A percentile compares a stretch with the other conserved stretches of the same genome.
These are phyloP conservation scores for Phytopythium oedochilum DNA, from an alignment of 352 stramenopile genomes.

Conservation along the genomic window DNA sequence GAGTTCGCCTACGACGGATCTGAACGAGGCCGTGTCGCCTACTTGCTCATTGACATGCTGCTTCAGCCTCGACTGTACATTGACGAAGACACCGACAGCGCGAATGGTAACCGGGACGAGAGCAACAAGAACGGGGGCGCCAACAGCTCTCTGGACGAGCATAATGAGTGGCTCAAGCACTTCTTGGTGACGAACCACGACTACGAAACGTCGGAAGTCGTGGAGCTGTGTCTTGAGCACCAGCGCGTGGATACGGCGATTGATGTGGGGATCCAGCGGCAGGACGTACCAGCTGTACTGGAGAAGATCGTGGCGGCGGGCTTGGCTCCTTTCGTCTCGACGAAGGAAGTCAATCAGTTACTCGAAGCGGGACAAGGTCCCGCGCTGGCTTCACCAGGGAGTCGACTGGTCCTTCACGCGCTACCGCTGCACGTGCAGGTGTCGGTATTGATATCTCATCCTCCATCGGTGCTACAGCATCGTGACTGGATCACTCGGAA, in stretches of 20 bases:
- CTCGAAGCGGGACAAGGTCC: slow-evolving; percentile 33
- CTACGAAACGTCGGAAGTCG: slow-evolving; percentile 54
- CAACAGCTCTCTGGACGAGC: slow-evolving; percentile 6
- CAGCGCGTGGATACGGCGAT: slow-evolving; percentile 68
- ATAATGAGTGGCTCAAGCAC: slow-evolving; percentile 39
- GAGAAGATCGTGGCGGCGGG: slow-evolving; percentile 45
- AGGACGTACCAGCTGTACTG: slow-evolving; percentile 44
- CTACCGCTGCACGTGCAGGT: slow-evolving; percentile 47
- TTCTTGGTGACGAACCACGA: slow-evolving; percentile 58
- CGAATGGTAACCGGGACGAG: neutral
- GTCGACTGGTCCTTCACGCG: slow-evolving; percentile 48
- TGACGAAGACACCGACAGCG: no score
- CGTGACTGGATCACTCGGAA: slow-evolving; percentile 72
- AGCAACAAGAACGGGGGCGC: neutral
- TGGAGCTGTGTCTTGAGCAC: slow-evolving; percentile 64
- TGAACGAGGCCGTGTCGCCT: slow-evolving; percentile 47
- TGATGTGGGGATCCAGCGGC: slow-evolving; percentile 39
- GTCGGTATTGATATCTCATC: slow-evolving; percentile 42
- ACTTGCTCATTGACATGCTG: slow-evolving; percentile 50
- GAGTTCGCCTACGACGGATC: slow-evolving; percentile 26
- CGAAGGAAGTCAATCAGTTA: slow-evolving; percentile 29
- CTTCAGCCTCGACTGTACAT: slow-evolving; percentile 53
- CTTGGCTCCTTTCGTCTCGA: slow-evolving; percentile 34
- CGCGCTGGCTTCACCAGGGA: slow-evolving; percentile 28
- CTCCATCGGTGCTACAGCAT: slow-evolving; percentile 48